Conservation (phyloP, 768 basidiomycete genomes). For the Pulveroboletus sp. region DNA sequence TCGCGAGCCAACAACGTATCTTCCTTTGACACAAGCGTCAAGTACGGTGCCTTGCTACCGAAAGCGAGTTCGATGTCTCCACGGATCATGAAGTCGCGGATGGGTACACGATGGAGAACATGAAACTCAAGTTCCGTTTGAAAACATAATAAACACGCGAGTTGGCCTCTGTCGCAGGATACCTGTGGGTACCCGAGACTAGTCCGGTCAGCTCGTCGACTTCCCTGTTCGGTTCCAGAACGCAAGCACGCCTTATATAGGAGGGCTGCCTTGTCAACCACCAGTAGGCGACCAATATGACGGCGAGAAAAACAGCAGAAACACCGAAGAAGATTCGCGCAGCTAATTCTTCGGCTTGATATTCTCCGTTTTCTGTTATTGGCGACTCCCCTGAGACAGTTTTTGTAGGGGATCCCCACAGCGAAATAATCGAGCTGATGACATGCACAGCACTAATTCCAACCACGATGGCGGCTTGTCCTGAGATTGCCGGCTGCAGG, state of each 20-base stretch:
- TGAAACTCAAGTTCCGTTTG: slow-evolving; percentile 62
- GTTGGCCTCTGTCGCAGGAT: slow-evolving; percentile 34
- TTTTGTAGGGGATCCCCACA: slow-evolving; percentile 41
- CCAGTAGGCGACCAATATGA: slow-evolving; percentile 48
- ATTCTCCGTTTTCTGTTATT: slow-evolving; percentile 25
- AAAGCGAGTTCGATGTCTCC: too few species aligned
- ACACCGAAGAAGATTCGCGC: slow-evolving; percentile 73
- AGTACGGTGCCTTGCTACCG: too few species aligned
- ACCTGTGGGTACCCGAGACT: slow-evolving; percentile 30
- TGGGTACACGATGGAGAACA: slow-evolving; percentile 57
- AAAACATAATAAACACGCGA: slow-evolving; percentile 49
- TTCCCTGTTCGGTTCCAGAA: slow-evolving; percentile 39
- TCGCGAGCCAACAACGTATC: too few species aligned
- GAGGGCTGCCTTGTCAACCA: slow-evolving; percentile 57
- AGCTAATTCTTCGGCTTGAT: slow-evolving; percentile 58
- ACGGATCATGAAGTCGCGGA: too few species aligned
- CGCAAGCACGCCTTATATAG: slow-evolving; percentile 53
- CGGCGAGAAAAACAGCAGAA: slow-evolving; percentile 60
- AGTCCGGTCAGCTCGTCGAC: slow-evolving; percentile 32
- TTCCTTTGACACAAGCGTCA: too few species aligned
- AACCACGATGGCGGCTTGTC: slow-evolving; percentile 83
- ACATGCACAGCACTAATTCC: slow-evolving; percentile 77
- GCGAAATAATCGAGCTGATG: slow-evolving; percentile 54
- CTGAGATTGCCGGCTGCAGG: slow-evolving; percentile 75
- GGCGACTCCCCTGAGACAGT: slow-evolving; percentile 15